Conservation (phyloP, 176 grass and related monocot genomes). For the Guadua angustifolia region DNA sequence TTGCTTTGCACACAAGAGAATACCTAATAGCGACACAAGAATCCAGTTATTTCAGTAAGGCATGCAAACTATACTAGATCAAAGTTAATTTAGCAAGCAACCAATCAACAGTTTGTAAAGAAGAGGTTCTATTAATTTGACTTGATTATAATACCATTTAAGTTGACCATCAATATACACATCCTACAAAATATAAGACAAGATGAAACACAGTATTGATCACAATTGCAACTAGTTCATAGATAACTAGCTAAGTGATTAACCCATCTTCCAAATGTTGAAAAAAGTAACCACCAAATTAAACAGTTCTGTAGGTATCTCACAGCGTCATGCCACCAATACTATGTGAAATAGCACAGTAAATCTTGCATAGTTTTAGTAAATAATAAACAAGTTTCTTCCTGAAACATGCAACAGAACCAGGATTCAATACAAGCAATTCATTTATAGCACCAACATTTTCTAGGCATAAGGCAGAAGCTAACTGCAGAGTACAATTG, state of each 20-base stretch:
- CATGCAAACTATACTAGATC: neutral
- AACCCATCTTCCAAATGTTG: neutral
- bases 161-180: neutral
- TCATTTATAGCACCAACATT: neutral
- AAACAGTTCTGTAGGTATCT: neutral
- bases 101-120: neutral
- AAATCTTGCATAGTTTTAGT: neutral
- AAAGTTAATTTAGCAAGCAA: neutral
- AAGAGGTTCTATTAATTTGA: neutral
- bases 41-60: constrained; percentile 1
- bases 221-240: neutral
- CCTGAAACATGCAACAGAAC: neutral
- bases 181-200: neutral
- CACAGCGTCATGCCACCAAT: neutral
- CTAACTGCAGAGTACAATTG: neutral
- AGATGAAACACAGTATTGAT: neutral
- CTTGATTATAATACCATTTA: constrained; percentile 25
- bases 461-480: neutral
- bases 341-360: neutral
- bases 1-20: neutral
- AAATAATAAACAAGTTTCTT: constrained; percentile 21
- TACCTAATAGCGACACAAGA: neutral
- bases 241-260: neutral
- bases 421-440: neutral
- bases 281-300: neutral